Evolutionary conservation across 148 eudicot species (phyloP).

Genomic region (Cornus kousa): DNA sequence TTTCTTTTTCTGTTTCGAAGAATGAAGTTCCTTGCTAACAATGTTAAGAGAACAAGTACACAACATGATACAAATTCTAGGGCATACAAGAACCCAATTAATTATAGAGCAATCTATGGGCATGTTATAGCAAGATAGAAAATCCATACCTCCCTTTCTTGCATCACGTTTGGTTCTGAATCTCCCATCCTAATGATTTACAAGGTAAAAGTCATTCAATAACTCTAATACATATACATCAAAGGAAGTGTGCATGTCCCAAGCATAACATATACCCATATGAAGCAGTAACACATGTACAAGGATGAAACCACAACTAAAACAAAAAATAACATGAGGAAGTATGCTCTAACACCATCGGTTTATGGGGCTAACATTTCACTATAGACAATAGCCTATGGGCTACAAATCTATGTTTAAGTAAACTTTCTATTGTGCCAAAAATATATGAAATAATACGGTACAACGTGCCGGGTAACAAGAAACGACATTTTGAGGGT

Average conservation of each 20-base stretch:
- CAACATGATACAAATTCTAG: not conserved
- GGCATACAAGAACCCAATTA: not conserved
- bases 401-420: not conserved
- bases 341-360: not conserved
- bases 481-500: not conserved
- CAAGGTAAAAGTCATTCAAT: conserved; percentile 47
- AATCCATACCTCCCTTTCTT: conserved; percentile 87
- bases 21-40: not conserved
- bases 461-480: not conserved
- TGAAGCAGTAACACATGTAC: not conserved
- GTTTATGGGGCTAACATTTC: not conserved
- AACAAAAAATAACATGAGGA: not conserved
- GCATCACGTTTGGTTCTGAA: conserved; percentile 98
- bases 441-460: not conserved
- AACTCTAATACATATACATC: not conserved
- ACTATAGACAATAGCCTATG: not conserved
- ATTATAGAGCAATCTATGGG: not conserved
- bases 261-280: not conserved
- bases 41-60: not conserved
- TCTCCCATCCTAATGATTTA: conserved; percentile 81
- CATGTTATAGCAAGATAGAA: conserved; percentile 3
- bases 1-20: not conserved
- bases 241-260: not conserved
- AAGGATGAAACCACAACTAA: not conserved
- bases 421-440: not conserved